Percentiles rank a stretch among this genome's conserved stretches.
Conservation (phyloP, 148 eudicot genomes). For the Hydrangea macrophylla region DNA sequence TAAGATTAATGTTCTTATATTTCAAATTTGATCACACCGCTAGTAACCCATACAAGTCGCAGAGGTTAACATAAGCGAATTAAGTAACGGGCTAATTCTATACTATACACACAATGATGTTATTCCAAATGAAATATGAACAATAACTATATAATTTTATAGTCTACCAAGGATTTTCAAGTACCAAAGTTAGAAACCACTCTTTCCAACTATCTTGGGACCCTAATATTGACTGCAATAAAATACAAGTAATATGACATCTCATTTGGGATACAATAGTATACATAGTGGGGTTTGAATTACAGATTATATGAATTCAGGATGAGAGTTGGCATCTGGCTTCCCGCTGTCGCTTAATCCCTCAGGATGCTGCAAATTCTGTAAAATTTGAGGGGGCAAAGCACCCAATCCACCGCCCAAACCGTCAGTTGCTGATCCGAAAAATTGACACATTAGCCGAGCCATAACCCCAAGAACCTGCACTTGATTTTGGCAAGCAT, state of each 20-base stretch:
- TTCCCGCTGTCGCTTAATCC: conserved; percentile 64
- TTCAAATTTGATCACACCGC: background rate
- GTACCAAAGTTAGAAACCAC: background rate
- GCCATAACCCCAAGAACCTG: conserved; percentile 71
- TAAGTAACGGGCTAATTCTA: background rate
- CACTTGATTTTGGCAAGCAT: conserved; percentile 88
- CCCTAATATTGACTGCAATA: conserved; percentile 4
- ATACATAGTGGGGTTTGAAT: conserved; percentile 7
- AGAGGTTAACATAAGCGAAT: too few species aligned
- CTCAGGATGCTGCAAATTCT: conserved; percentile 68
- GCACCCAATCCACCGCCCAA: conserved; percentile 61
- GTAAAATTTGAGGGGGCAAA: conserved; percentile 63
- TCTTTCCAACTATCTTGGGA: background rate
- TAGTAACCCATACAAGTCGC: background rate
- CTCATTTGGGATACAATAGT: conserved; percentile 8
- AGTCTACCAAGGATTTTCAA: background rate
- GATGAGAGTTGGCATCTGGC: conserved; percentile 58
- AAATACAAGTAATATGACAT: conserved; percentile 7
- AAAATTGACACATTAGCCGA: conserved; percentile 68
- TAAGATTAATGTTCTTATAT: background rate
- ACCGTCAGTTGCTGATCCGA: conserved; percentile 62
- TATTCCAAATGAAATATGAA: background rate
- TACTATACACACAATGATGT: background rate
- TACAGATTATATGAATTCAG: conserved; percentile 65
- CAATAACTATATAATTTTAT: background rate